phyloP scores from a whole-genome alignment of 371 early-diverging fungal species.

The Mycotypha africana region DNA sequence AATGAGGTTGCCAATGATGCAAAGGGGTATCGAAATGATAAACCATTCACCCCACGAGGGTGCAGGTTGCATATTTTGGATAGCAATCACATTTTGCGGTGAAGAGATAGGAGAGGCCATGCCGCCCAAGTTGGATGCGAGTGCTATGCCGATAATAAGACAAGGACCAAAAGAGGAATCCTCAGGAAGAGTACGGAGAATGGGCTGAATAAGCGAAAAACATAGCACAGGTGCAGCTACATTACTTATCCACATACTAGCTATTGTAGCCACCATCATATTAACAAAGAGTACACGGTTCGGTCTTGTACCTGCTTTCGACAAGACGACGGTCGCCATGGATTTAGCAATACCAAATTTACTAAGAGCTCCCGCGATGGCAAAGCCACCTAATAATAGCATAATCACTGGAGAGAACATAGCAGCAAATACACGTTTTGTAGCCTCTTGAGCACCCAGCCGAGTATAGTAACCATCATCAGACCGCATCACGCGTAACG shows the following conservation, averaged over 20 bases:
- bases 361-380: slow-evolving; percentile 75
- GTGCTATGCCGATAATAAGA: slow-evolving; percentile 76
- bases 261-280: slow-evolving; percentile 92
- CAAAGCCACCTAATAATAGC: slow-evolving; percentile 77
- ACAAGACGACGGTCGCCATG: slow-evolving; percentile 81
- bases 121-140: slow-evolving; percentile 83
- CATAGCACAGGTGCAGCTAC: slow-evolving; percentile 97
- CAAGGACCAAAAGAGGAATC: slow-evolving; percentile 61
- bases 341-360: slow-evolving; percentile 92
- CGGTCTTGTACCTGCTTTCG: slow-evolving; percentile 86
- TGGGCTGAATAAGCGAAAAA: slow-evolving; percentile 88
- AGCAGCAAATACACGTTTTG: slow-evolving; percentile 64
- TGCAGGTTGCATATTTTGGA: slow-evolving; percentile 70
- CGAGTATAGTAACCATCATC: slow-evolving; percentile 44
- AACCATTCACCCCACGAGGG: slow-evolving; percentile 72
- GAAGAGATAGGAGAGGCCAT: slow-evolving; percentile 83
- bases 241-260: slow-evolving; percentile 97
- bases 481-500: slow-evolving; percentile 75
- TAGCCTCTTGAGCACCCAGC: slow-evolving; percentile 54
- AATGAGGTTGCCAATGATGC: slow-evolving; percentile 56
- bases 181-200: slow-evolving; percentile 67
- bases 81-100: slow-evolving; percentile 75
- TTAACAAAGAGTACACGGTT: slow-evolving; percentile 80
- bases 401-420: slow-evolving; percentile 87
- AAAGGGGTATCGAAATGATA: slow-evolving; percentile 53